Evolutionary conservation across 1,284 basidiomycete genomes (phyloP).

Genomic region (Peniophora sp.): DNA sequence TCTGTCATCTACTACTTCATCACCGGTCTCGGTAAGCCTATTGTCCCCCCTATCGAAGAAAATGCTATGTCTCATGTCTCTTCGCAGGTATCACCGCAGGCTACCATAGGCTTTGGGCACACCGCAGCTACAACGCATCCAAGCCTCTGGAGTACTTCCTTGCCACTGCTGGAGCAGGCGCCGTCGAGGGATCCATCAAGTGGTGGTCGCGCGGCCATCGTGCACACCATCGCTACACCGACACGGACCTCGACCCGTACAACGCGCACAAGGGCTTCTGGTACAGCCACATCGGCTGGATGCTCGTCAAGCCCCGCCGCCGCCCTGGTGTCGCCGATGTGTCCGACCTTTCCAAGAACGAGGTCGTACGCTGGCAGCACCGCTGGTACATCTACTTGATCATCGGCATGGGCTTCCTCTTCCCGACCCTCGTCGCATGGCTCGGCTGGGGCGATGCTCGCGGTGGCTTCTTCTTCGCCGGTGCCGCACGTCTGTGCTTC

Average conservation of each 20-base stretch:
- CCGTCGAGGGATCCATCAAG: slow-evolving; percentile 85
- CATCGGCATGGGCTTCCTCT: slow-evolving; percentile 61
- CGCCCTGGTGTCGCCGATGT: slow-evolving; percentile 87
- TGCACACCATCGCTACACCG: slow-evolving; percentile 91
- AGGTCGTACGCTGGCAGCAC: slow-evolving; percentile 84
- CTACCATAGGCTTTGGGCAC: slow-evolving; percentile 91
- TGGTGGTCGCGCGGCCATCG: slow-evolving; percentile 96
- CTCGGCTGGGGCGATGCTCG: slow-evolving; percentile 78
- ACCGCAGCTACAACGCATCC: slow-evolving; percentile 87
- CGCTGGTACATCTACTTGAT: slow-evolving; percentile 70
- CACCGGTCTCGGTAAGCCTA: slow-evolving; percentile 64
- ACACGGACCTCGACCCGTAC: slow-evolving; percentile 93
- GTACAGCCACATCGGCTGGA: slow-evolving; percentile 88
- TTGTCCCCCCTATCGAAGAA: neutral
- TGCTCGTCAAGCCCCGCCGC: slow-evolving; percentile 83
- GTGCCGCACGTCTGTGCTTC: slow-evolving; percentile 72
- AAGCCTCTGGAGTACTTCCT: slow-evolving; percentile 73
- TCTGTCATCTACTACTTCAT: slow-evolving; percentile 77
- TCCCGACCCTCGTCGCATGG: slow-evolving; percentile 76
- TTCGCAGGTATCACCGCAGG: slow-evolving; percentile 61
- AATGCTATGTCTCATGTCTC: neutral
- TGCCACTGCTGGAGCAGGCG: slow-evolving; percentile 74
- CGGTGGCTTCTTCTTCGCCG: slow-evolving; percentile 87
- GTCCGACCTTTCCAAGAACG: slow-evolving; percentile 73
- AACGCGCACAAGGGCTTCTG: slow-evolving; percentile 79